Percentiles rank a stretch among this genome's conserved stretches.
Conservation (phyloP, 306 rosid genomes). For the Ceratonia siliqua region DNA sequence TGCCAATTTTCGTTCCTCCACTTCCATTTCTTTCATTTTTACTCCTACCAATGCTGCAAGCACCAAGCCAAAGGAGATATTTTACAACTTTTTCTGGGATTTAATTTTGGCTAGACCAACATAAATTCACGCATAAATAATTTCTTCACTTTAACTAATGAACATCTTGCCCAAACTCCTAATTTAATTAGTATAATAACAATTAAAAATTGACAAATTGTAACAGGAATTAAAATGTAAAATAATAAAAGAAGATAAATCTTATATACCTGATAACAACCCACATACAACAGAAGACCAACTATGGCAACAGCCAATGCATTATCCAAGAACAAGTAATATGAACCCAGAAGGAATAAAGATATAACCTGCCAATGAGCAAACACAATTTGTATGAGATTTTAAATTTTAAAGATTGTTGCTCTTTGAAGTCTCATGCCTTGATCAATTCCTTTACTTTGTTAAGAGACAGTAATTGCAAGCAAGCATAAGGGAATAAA, state of each 20-base stretch:
- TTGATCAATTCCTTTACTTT: conserved; percentile 6
- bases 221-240: conserved; percentile 26
- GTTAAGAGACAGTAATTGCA: neutral
- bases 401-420: conserved; percentile 2
- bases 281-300: conserved; percentile 84
- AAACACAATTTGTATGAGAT: conserved; percentile 10
- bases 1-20: neutral
- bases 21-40: neutral
- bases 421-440: conserved; percentile 6
- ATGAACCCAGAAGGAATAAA: conserved; percentile 84
- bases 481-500: neutral
- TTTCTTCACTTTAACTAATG: too few species aligned
- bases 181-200: neutral
- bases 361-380: conserved; percentile 67
- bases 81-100: too few species aligned
- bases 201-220: neutral
- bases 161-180: neutral
- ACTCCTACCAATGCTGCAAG: too few species aligned
- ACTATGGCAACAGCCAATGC: conserved; percentile 64
- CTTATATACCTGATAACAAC: conserved; percentile 87
- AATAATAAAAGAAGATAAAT: neutral
- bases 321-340: conserved; percentile 74
- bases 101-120: too few species aligned
- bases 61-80: too few species aligned
- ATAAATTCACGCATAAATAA: too few species aligned